Percentiles rank a stretch among this genome's conserved stretches.
Evolutionary conservation across 1,284 basidiomycete species (phyloP).

Genomic region (Leccinum griseonigrum): DNA sequence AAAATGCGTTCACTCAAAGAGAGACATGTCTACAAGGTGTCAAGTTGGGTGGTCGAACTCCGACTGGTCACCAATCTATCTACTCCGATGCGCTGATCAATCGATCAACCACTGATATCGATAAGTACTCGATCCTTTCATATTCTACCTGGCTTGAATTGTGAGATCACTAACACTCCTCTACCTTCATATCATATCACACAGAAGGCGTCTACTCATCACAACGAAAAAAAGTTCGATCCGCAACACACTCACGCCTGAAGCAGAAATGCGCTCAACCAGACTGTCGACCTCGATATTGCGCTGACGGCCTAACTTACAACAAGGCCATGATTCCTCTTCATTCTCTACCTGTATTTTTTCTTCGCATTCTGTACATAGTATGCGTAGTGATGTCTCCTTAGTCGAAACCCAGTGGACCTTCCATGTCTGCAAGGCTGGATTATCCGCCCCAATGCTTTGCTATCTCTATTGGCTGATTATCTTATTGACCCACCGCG

Average conservation of each 20-base stretch:
- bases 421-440: neutral
- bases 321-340: neutral
- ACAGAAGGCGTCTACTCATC: conserved; percentile 7
- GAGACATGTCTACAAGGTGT: too few species aligned
- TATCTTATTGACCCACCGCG: too few species aligned
- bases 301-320: conserved; percentile 4
- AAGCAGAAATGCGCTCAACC: neutral
- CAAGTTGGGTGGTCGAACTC: too few species aligned
- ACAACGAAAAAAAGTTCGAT: neutral
- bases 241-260: neutral
- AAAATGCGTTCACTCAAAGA: too few species aligned
- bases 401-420: neutral
- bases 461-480: too few species aligned
- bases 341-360: neutral
- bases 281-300: neutral
- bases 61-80: too few species aligned
- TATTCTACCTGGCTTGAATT: too few species aligned
- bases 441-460: too few species aligned
- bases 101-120: too few species aligned
- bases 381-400: neutral
- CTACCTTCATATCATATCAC: neutral
- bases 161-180: conserved; percentile 7
- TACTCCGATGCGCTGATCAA: too few species aligned
- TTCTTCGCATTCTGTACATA: neutral
- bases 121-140: too few species aligned